A percentile compares a stretch with the other conserved stretches of the same genome.
Conservation (phyloP, 75 land plant species). For the Azolla pinnata region DNA sequence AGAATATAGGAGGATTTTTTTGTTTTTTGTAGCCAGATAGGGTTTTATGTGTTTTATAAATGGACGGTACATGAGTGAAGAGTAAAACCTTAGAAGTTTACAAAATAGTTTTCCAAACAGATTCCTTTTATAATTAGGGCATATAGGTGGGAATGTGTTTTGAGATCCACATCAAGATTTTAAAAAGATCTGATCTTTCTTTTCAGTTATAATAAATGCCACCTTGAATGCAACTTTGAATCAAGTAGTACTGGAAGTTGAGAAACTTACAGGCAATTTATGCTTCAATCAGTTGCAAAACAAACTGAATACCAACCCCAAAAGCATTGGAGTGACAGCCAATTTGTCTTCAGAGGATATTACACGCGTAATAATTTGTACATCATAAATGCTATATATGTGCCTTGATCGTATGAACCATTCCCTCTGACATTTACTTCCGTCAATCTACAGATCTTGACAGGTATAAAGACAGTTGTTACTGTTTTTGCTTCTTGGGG, state of each 20-base stretch:
- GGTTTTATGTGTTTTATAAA: too few relatives aligned
- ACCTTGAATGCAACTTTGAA: neutral
- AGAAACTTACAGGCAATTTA: neutral
- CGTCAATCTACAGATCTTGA: constrained; percentile 14
- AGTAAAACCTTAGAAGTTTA: neutral
- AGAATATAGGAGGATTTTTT: too few relatives aligned
- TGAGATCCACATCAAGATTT: too few relatives aligned
- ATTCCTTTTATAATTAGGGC: too few relatives aligned
- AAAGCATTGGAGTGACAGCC: neutral
- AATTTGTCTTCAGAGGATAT: neutral
- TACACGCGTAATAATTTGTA: neutral
- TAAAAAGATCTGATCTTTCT: neutral
- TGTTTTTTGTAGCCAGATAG: too few relatives aligned
- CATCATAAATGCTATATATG: neutral
- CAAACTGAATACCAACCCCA: neutral
- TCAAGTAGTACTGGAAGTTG: neutral
- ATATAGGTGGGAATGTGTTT: too few relatives aligned
- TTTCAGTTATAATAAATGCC: neutral
- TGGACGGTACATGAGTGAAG: neutral
- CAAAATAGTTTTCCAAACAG: too few relatives aligned
- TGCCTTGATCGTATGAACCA: neutral
- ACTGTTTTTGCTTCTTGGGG: constrained; percentile 24
- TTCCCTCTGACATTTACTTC: neutral
- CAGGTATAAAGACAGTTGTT: constrained; percentile 7
- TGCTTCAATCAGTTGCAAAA: neutral